phyloP scores from a whole-genome alignment of 345 rosid genomes.

The Cardiospermum halicacabum region DNA sequence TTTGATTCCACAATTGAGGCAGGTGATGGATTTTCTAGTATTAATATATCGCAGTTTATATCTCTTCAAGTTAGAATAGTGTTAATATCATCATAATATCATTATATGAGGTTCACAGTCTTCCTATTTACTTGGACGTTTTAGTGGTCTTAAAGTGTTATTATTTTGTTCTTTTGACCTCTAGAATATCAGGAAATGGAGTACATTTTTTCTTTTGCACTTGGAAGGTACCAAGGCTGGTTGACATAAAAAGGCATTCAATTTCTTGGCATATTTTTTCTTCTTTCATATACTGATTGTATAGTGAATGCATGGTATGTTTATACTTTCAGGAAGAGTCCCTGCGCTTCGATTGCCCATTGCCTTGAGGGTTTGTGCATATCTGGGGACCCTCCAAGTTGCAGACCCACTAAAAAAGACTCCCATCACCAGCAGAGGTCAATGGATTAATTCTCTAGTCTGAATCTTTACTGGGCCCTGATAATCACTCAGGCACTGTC shows the following conservation, averaged over 20 bases:
- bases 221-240: slow-evolving; percentile 19
- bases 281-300: slow-evolving; percentile 32
- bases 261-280: slow-evolving; percentile 30
- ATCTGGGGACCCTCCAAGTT: slow-evolving; percentile 48
- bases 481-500: slow-evolving; percentile 26
- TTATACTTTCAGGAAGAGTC: slow-evolving; percentile 28
- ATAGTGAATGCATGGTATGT: slow-evolving; percentile 42
- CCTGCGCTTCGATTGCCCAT: slow-evolving; percentile 39
- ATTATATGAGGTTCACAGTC: background rate
- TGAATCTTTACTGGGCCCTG: slow-evolving; percentile 37
- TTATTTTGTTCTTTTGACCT: slow-evolving; percentile 13
- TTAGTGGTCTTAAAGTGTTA: slow-evolving; percentile 12
- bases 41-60: background rate
- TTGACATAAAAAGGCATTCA: slow-evolving; percentile 20
- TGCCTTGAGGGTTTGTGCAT: slow-evolving; percentile 26
- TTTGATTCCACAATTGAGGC: background rate
- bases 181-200: background rate
- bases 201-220: slow-evolving; percentile 17
- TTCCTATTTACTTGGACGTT: background rate
- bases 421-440: slow-evolving; percentile 37
- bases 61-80: background rate
- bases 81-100: background rate
- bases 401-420: slow-evolving; percentile 43
- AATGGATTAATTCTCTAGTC: slow-evolving; percentile 36
- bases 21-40: background rate